Evolutionary conservation across 768 basidiomycete genomes (phyloP).

Genomic region (Mycena epipterygia): DNA sequence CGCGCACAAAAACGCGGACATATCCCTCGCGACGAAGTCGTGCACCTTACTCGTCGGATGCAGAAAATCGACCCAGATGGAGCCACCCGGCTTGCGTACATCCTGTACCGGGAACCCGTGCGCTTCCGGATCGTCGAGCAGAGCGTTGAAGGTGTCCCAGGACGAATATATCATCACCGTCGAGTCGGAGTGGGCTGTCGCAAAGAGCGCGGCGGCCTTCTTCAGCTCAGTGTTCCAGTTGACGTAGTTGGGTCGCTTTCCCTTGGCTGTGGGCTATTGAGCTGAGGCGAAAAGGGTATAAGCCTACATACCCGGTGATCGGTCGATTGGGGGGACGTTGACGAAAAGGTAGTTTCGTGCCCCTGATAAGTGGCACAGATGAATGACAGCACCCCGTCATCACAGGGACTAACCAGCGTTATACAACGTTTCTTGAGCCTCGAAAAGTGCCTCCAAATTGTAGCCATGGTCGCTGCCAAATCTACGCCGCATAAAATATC

Average conservation of each 20-base stretch:
- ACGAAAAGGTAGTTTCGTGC: constrained; percentile 56
- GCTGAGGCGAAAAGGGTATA: too few species aligned
- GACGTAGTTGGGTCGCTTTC: constrained; percentile 7
- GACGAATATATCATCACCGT: constrained; percentile 56
- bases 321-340: constrained; percentile 56
- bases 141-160: constrained; percentile 51
- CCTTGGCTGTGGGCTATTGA: constrained; percentile 1
- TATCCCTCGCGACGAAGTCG: constrained; percentile 49
- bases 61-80: constrained; percentile 54
- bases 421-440: constrained; percentile 53
- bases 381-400: background rate
- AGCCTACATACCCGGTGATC: constrained; percentile 46
- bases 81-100: constrained; percentile 38
- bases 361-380: constrained; percentile 36
- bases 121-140: constrained; percentile 50
- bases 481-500: background rate
- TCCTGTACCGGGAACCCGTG: constrained; percentile 49
- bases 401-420: constrained; percentile 18
- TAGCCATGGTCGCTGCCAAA: constrained; percentile 17
- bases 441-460: constrained; percentile 47
- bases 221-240: constrained; percentile 54
- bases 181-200: constrained; percentile 46
- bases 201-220: constrained; percentile 42
- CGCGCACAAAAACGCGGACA: constrained; percentile 42
- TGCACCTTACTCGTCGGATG: constrained; percentile 56